Percentiles rank a stretch among this genome's conserved stretches.
phyloP scores from a whole-genome alignment of 495 filamentous ascomycete genomes.

The Penicillium robsamsonii region DNA sequence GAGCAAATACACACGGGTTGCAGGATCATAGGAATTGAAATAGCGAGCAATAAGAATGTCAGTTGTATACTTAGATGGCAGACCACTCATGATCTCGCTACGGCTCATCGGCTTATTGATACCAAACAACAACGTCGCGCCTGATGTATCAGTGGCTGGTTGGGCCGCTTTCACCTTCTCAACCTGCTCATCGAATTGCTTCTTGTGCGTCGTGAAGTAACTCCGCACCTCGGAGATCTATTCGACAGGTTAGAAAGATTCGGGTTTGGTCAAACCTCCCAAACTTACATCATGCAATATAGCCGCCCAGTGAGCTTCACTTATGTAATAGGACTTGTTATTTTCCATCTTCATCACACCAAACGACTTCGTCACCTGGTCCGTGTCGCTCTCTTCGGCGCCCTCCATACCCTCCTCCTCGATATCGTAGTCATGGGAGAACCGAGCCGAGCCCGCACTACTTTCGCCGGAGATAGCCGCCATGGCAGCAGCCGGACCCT shows the following conservation, averaged over 20 bases:
- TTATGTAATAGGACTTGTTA: conserved; percentile 81
- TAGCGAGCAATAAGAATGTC: conserved; percentile 75
- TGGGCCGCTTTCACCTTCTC: conserved; percentile 63
- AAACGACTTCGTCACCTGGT: conserved; percentile 80
- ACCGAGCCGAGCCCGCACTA: conserved; percentile 48
- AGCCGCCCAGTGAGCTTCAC: conserved; percentile 86
- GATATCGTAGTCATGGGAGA: conserved; percentile 53
- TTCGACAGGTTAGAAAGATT: conserved; percentile 11
- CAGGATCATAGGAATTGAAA: conserved; percentile 68
- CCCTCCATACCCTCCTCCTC: conserved; percentile 51
- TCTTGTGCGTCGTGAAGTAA: conserved; percentile 73
- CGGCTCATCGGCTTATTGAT: conserved; percentile 63
- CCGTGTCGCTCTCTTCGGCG: conserved; percentile 78
- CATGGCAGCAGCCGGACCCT: conserved; percentile 59
- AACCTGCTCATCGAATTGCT: conserved; percentile 63
- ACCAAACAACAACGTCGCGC: conserved; percentile 73
- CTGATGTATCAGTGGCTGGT: conserved; percentile 54
- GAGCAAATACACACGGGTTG: conserved; percentile 56
- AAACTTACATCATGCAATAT: conserved; percentile 72
- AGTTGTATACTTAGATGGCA: conserved; percentile 77
- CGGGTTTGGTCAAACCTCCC: neutral
- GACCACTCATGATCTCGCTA: conserved; percentile 70
- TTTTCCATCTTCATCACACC: conserved; percentile 86
- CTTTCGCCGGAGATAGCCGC: conserved; percentile 62
- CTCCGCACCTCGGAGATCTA: conserved; percentile 91